Evolutionary conservation across 176 grass and related monocot species (phyloP).

Genomic region (Oryza nivara): DNA sequence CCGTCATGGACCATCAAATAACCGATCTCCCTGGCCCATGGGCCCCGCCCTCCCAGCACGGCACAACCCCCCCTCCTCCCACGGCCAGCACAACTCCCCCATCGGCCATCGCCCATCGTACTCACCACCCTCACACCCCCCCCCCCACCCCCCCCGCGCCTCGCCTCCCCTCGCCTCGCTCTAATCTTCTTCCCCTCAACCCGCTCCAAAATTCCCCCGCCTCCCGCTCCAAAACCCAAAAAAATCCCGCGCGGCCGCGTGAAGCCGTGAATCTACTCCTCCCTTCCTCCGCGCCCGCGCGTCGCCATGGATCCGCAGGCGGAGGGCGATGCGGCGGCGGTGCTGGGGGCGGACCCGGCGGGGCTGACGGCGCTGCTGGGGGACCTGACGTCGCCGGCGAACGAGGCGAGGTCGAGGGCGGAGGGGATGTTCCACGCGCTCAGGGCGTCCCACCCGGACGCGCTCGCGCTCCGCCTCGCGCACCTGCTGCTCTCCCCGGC

Average conservation of each 20-base stretch:
- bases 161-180: neutral
- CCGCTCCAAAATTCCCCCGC: conserved; percentile 14
- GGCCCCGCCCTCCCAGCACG: conserved; percentile 30
- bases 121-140: neutral
- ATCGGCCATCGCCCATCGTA: conserved; percentile 20
- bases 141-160: neutral
- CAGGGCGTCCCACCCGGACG: conserved; percentile 59
- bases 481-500: conserved; percentile 72
- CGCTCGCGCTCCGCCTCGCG: conserved; percentile 70
- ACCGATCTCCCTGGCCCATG: neutral
- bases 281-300: neutral
- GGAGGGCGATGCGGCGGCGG: conserved; percentile 36
- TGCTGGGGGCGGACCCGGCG: conserved; percentile 70
- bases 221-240: conserved; percentile 39
- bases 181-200: conserved; percentile 6
- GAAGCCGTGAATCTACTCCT: conserved; percentile 35
- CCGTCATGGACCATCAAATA: conserved; percentile 19
- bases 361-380: conserved; percentile 61
- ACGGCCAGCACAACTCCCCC: conserved; percentile 36
- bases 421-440: conserved; percentile 75
- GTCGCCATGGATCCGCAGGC: conserved; percentile 50
- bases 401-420: conserved; percentile 76
- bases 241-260: conserved; percentile 47
- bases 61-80: conserved; percentile 29
- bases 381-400: conserved; percentile 79